These are phyloP conservation scores for Leishmania tropica DNA, from an alignment of 208 protist species.

Conservation along the genomic window DNA sequence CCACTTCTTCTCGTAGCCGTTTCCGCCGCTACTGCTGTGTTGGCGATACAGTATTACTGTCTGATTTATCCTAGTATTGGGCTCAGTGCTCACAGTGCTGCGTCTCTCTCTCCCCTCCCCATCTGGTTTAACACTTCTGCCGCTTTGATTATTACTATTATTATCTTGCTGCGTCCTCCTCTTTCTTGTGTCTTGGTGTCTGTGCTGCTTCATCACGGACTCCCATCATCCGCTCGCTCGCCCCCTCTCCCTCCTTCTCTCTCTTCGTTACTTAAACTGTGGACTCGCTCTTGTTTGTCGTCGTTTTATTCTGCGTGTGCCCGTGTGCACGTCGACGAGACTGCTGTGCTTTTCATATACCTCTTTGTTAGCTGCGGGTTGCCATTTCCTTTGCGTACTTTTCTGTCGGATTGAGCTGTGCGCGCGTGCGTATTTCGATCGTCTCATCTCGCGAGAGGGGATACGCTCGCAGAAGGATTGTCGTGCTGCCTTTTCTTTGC, in stretches of 20 bases:
- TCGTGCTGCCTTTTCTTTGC: not conserved
- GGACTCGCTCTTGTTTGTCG: not conserved
- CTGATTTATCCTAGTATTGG: not conserved
- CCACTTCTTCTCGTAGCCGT: not conserved
- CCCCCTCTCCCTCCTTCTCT: not conserved
- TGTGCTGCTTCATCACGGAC: not conserved
- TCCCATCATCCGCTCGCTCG: not conserved
- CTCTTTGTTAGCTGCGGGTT: not conserved
- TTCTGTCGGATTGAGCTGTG: not conserved
- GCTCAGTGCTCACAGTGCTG: not conserved
- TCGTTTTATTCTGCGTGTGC: not conserved
- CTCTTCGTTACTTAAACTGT: not conserved
- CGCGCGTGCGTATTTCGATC: not conserved
- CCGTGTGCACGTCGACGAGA: not conserved
- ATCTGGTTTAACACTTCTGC: not conserved
- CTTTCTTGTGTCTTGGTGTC: not conserved
- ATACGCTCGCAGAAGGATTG: not conserved
- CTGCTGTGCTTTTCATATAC: conserved; percentile 1
- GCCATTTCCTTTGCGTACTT: not conserved
- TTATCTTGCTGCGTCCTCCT: not conserved
- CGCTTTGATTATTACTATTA: not conserved
- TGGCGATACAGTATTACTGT: not conserved
- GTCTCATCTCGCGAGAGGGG: not conserved
- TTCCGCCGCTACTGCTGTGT: not conserved
- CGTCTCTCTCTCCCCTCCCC: not conserved